Base-by-base conservation (phyloP, 768 basidiomycete species). In the Trametopsis cervina region DNA sequence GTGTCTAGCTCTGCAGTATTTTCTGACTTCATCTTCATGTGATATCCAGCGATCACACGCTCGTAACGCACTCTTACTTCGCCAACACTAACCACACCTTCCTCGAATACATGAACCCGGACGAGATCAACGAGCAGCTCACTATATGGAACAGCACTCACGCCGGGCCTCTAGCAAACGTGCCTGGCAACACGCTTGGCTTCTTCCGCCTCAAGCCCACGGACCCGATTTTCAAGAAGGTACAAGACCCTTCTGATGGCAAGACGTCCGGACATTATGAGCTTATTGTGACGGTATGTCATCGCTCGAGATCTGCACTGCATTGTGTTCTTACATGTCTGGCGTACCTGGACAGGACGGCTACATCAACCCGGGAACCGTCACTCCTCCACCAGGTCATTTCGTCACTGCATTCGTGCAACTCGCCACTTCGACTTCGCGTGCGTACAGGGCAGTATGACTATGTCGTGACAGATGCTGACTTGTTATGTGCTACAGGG, bases 21-120 rank as follows among this genome's bases (percentile, higher is more conserved):
- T n/a, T n/a, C n/a, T n/a, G n/a, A n/a, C n/a, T n/a, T n/a, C n/a
- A n/a, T n/a, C n/a, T n/a, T n/a, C n/a, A n/a, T n/a, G n/a, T n/a
- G n/a, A n/a, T n/a, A n/a, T n/a, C n/a, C n/a, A n/a, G 55, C 15
- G 64, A 66, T 49, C 66, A 66, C 25, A 46, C 58, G 1, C 38
- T 53, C 12, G 46, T 35, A 5, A 27, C 50, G 13, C 22, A 45
- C 4, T 60, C 52, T 49, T 43, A 29, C 15, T 53, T 55, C 11
- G 24, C 22, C 37, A 54, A 50, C 25, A 45, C 53, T 2, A 53
- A 55, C 4, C 44, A 49, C 15, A 44, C 51, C 10, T 40, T 47
- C 10, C 35, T 38, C 22, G 41, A 29, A 18, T 36, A 44, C n/a
- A 26, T 29, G 5, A 7, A 40, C 11, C 43, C 49, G 37, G 25